These are phyloP conservation scores for Colletotrichum neosansevieriae DNA, from an alignment of 2,329 filamentous ascomycete species.

Conservation along the genomic window DNA sequence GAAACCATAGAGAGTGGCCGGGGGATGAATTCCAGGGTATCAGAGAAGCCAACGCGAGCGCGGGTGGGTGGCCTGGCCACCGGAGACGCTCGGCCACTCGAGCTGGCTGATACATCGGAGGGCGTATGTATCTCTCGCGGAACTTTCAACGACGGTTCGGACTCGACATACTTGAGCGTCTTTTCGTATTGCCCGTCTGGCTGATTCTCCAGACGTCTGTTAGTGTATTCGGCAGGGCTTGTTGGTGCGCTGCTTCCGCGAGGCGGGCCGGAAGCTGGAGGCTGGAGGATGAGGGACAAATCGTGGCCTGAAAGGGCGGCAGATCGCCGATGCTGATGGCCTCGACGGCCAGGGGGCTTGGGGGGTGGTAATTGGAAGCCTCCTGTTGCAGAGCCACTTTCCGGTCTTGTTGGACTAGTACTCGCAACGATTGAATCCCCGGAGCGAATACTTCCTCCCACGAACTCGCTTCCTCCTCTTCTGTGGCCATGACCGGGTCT, in stretches of 20 bases:
- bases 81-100: conserved; percentile 43
- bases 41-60: conserved; percentile 84
- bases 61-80: conserved; percentile 58
- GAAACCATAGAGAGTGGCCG: conserved; percentile 87
- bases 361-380: conserved; percentile 64
- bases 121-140: conserved; percentile 29
- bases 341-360: conserved; percentile 66
- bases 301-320: conserved; percentile 87
- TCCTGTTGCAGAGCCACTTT: conserved; percentile 69
- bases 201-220: conserved; percentile 30
- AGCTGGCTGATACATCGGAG: conserved; percentile 38
- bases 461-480: conserved; percentile 87
- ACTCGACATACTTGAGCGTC: conserved; percentile 38
- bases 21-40: conserved; percentile 85
- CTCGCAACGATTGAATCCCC: conserved; percentile 72
- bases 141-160: conserved; percentile 38
- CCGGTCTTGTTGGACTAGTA: conserved; percentile 76
- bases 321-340: conserved; percentile 85
- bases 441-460: conserved; percentile 76
- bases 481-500: conserved; percentile 78
- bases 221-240: conserved; percentile 66
- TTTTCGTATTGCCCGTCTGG: conserved; percentile 28
- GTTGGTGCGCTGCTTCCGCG: conserved; percentile 73
- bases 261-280: conserved; percentile 63
- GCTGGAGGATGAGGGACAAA: conserved; percentile 75